Evolutionary conservation across 805 yeast species (phyloP).

Genomic region (Saccharomycopsis amapae): DNA sequence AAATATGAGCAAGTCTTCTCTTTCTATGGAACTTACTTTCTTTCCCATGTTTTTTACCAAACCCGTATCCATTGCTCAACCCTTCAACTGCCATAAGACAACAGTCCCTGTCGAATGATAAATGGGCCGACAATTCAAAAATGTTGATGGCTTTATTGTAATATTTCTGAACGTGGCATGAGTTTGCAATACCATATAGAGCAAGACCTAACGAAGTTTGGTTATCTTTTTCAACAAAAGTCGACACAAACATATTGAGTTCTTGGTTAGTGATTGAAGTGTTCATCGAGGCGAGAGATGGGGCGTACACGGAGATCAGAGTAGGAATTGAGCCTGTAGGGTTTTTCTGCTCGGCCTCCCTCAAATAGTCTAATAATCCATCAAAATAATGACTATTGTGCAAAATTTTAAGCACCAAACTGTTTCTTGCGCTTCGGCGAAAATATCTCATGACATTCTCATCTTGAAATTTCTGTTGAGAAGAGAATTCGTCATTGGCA

Average conservation of each 20-base stretch:
- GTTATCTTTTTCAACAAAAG: conserved; percentile 18
- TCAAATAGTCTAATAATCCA: conserved; percentile 2
- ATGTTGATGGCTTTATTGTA: conserved; percentile 18
- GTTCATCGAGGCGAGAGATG: not conserved
- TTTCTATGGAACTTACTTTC: conserved; percentile 11
- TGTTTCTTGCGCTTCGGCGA: conserved; percentile 16
- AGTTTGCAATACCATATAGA: conserved; percentile 19
- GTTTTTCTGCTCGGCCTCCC: not conserved
- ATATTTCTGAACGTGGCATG: conserved; percentile 8
- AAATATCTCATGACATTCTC: conserved; percentile 10
- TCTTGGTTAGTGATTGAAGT: conserved; percentile 15
- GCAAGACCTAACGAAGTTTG: conserved; percentile 19
- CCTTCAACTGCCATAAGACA: conserved; percentile 20
- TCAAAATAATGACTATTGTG: conserved; percentile 10
- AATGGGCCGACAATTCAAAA: conserved; percentile 17
- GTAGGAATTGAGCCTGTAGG: not conserved
- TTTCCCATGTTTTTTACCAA: conserved; percentile 10
- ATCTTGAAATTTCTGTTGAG: conserved; percentile 12
- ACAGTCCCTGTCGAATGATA: conserved; percentile 20
- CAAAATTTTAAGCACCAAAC: conserved; percentile 6
- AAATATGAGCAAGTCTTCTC: conserved; percentile 18
- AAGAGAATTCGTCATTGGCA: not conserved
- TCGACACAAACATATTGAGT: conserved; percentile 5
- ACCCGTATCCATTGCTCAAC: conserved; percentile 20
- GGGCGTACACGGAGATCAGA: not conserved